phyloP scores from a whole-genome alignment of 345 rosid genomes.

The Hibiscus syriacus region DNA sequence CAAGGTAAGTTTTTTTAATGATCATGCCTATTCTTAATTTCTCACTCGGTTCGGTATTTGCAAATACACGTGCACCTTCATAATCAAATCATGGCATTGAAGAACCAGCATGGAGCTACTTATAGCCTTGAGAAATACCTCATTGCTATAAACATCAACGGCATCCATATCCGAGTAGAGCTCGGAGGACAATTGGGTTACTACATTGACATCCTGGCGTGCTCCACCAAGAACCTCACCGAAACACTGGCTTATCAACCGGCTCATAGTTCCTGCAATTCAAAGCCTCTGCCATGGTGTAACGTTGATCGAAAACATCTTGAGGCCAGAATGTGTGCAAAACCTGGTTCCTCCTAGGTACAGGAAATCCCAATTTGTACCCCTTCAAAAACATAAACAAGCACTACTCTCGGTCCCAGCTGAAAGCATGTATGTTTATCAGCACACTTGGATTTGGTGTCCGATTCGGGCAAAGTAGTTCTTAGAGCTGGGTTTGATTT shows the following conservation, averaged over 20 bases:
- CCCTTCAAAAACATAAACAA: constrained; percentile 64
- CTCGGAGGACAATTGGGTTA: constrained; percentile 88
- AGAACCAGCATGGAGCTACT: constrained; percentile 81
- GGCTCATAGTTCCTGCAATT: constrained; percentile 73
- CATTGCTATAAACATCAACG: constrained; percentile 66
- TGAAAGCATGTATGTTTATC: constrained; percentile 86
- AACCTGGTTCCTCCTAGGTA: constrained; percentile 69
- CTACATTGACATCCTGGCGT: constrained; percentile 79
- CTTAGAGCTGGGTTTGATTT: constrained; percentile 68
- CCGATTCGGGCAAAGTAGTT: constrained; percentile 57
- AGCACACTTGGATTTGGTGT: constrained; percentile 75
- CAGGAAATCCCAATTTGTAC: constrained; percentile 59
- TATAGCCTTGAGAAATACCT: constrained; percentile 82
- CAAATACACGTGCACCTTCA: constrained; percentile 71
- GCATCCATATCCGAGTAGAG: constrained; percentile 70
- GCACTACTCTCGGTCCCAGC: constrained; percentile 88
- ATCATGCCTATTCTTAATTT: not conserved
- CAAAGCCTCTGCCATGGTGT: constrained; percentile 78
- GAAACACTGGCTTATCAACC: constrained; percentile 78
- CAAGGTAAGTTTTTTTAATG: not conserved
- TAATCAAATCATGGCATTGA: constrained; percentile 63
- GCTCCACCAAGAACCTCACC: constrained; percentile 82
- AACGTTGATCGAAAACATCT: constrained; percentile 64
- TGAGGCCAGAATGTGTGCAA: constrained; percentile 75
- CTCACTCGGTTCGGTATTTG: not conserved